phyloP scores from a whole-genome alignment of 2,329 filamentous ascomycete species.

The Pseudogymnoascus sp. region DNA sequence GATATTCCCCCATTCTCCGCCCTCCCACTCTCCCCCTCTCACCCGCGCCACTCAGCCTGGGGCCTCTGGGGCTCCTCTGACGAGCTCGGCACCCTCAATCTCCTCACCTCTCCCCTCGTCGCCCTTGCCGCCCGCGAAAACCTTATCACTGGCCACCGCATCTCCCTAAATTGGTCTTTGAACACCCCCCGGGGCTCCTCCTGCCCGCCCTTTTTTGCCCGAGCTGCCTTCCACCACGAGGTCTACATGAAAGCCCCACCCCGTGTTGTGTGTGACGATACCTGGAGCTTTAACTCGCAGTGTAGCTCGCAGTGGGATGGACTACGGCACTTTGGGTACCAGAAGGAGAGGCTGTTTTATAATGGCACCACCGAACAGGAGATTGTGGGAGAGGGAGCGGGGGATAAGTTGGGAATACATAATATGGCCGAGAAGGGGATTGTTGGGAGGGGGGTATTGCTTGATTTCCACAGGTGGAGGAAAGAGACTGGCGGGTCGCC shows the following conservation, averaged over 20 bases:
- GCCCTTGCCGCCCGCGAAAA: background rate
- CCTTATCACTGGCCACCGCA: slow-evolving; percentile 25
- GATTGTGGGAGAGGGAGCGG: slow-evolving; percentile 23
- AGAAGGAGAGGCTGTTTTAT: slow-evolving; percentile 34
- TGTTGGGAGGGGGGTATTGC: slow-evolving; percentile 43
- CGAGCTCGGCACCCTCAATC: slow-evolving; percentile 52
- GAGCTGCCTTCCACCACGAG: slow-evolving; percentile 45
- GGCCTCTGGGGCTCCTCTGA: slow-evolving; percentile 44
- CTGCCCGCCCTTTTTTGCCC: slow-evolving; percentile 38
- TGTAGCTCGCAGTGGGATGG: slow-evolving; percentile 48
- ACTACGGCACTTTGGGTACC: slow-evolving; percentile 41
- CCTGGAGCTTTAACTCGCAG: slow-evolving; percentile 51
- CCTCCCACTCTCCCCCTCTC: slow-evolving; percentile 38
- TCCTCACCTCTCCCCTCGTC: slow-evolving; percentile 35
- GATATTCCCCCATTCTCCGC: slow-evolving; percentile 39
- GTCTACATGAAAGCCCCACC: slow-evolving; percentile 41
- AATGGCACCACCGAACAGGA: slow-evolving; percentile 33
- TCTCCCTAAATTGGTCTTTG: slow-evolving; percentile 54
- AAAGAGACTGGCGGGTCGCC: slow-evolving; percentile 26
- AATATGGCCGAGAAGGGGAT: slow-evolving; percentile 45
- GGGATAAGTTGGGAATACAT: slow-evolving; percentile 29
- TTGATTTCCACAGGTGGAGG: slow-evolving; percentile 41
- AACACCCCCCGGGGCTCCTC: slow-evolving; percentile 41
- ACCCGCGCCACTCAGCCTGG: slow-evolving; percentile 38
- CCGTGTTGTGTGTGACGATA: slow-evolving; percentile 49